Evolutionary conservation across 768 basidiomycete species (phyloP), one percentile per base, ranked within the genome.

Genomic region (Gloeopeniophorella convolvens): DNA sequence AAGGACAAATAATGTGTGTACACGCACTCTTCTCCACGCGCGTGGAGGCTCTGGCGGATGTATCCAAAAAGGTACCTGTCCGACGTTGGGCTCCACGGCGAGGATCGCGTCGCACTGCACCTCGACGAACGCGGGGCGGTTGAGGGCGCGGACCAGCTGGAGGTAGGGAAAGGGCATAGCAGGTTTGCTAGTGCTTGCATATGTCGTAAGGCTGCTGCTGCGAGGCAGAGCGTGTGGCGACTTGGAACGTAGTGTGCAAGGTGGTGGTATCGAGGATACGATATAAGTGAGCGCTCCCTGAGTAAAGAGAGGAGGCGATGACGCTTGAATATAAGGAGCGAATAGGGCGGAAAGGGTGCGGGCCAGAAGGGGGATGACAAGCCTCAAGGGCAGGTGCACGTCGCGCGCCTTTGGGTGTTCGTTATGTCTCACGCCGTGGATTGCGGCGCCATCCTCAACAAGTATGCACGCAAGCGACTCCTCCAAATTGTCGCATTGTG

Each of bases 71-170:
- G 86, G 83, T 9, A 76, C 69, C 16, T 72, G 72, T 5, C 51
- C 65, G 8, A 83, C 66, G 9, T 67, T 70, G 20, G 79, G 74
- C 28, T 78, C 77, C 49, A 78, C 67, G n/a, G 82, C 74, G 3
- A 63, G 60, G 31, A 87, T 58, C 31, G 73, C 76, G 33, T 79
- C 79, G 39, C 72, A 68, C 32, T 79, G 72, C 33, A 86, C 74
- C 50, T 80, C 77, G 33, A 69, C 60, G 56, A 76, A 82, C 2
- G 72, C 65, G 4, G 87, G 85, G 10, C 84, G 77, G 27, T 76
- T 69, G 42, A 89, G 80, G 33, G 71, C 78, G 48, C n/a, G n/a
- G n/a, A n/a, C 86, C 20, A 89, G 78, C 58, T 86, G 82, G 10
- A 88, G 72, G 57, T 63, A 68, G 44, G 55, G 70, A 55, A 59